These are phyloP conservation scores for Vaccinium darrowii DNA, from an alignment of 148 eudicot genomes.

Conservation along the genomic window DNA sequence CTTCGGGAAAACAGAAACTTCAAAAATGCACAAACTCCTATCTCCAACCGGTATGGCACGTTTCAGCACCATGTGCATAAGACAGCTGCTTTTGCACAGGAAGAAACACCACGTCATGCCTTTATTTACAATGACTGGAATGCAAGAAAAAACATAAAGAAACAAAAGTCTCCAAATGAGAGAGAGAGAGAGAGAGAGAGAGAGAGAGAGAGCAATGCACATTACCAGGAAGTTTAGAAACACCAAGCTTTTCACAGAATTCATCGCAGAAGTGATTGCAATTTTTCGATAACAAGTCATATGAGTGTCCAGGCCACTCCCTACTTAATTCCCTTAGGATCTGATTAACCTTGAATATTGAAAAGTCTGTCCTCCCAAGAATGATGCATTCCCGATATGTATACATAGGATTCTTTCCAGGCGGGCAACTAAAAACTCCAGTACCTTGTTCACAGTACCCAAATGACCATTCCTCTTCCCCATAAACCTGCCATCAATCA, in stretches of 20 bases:
- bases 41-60: not conserved
- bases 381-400: conserved; percentile 80
- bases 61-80: not conserved
- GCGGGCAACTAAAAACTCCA: conserved; percentile 92
- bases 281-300: conserved; percentile 82
- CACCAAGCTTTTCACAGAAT: conserved; percentile 84
- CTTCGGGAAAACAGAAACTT: not conserved
- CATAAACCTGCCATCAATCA: conserved; percentile 58
- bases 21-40: not conserved
- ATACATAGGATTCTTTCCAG: conserved; percentile 88
- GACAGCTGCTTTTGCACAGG: not conserved
- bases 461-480: conserved; percentile 96
- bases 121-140: not conserved
- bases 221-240: conserved; percentile 90
- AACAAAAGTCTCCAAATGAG: not conserved
- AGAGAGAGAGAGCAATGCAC: not conserved
- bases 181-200: not conserved
- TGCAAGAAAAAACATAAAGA: not conserved
- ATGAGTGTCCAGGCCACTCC: conserved; percentile 94
- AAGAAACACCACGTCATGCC: not conserved
- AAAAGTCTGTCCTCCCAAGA: conserved; percentile 69
- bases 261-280: conserved; percentile 97
- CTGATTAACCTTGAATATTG: conserved; percentile 63
- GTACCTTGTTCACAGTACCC: conserved; percentile 94
- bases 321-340: conserved; percentile 81